Evolutionary conservation across 352 stramenopile genomes (phyloP).

Genomic region (Phytophthora cactorum): DNA sequence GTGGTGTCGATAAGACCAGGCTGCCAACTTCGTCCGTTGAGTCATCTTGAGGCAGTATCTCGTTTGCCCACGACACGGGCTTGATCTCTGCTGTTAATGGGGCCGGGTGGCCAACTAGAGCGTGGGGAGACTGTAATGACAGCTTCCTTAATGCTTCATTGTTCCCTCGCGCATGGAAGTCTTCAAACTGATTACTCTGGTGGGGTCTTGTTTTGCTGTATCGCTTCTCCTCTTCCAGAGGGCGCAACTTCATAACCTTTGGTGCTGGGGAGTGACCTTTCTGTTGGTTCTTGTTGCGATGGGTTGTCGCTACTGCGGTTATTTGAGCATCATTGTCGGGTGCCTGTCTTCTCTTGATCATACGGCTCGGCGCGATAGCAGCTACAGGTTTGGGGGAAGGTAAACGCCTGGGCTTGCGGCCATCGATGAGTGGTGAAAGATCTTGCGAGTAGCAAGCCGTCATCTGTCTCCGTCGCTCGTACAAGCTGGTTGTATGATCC

Average conservation of each 20-base stretch:
- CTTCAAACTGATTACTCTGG: slow-evolving; percentile 39
- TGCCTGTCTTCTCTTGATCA: slow-evolving; percentile 19
- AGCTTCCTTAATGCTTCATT: not conserved
- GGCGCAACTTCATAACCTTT: slow-evolving; percentile 30
- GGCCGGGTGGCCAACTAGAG: slow-evolving; percentile 11
- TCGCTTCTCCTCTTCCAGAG: slow-evolving; percentile 25
- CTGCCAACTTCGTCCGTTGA: slow-evolving; percentile 1
- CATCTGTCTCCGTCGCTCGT: slow-evolving; percentile 45
- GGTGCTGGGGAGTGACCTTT: slow-evolving; percentile 19
- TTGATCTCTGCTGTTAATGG: slow-evolving; percentile 72
- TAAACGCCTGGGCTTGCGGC: slow-evolving; percentile 54
- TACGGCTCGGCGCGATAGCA: slow-evolving; percentile 3
- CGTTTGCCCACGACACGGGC: slow-evolving; percentile 58
- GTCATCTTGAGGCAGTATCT: slow-evolving; percentile 42
- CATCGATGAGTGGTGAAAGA: slow-evolving; percentile 60
- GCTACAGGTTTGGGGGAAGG: slow-evolving; percentile 30
- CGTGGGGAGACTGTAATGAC: slow-evolving; percentile 5
- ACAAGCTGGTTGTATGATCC: slow-evolving; percentile 30
- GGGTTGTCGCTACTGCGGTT: not conserved
- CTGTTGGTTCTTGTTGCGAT: slow-evolving; percentile 26
- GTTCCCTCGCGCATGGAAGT: slow-evolving; percentile 5
- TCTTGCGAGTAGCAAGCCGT: slow-evolving; percentile 70
- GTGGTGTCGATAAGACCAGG: slow-evolving; percentile 10
- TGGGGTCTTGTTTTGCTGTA: slow-evolving; percentile 19
- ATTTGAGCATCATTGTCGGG: slow-evolving; percentile 13